phyloP scores from a whole-genome alignment of 345 rosid genomes.

The Eutrema heterophyllum region DNA sequence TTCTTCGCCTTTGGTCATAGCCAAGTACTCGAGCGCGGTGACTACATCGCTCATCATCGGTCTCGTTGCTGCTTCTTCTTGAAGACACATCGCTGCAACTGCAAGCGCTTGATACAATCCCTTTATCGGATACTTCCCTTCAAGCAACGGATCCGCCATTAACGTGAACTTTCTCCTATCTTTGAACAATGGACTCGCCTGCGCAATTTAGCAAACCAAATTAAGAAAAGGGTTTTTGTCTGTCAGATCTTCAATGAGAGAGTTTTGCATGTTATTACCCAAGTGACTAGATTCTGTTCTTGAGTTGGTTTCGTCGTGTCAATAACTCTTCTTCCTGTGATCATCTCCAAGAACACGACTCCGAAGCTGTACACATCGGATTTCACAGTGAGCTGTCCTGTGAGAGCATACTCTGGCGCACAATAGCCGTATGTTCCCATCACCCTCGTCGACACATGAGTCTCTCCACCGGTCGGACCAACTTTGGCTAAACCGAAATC shows the following conservation, averaged over 20 bases:
- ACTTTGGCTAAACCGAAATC: conserved; percentile 88
- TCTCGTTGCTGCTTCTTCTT: conserved; percentile 59
- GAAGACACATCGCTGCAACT: conserved; percentile 81
- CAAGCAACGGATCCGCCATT: conserved; percentile 72
- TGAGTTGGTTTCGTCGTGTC: conserved; percentile 54
- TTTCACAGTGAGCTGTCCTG: conserved; percentile 64
- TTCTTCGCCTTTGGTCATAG: conserved; percentile 19
- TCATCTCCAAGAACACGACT: conserved; percentile 73
- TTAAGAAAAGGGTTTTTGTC: background rate
- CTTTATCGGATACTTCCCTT: conserved; percentile 51
- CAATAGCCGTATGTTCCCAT: conserved; percentile 91
- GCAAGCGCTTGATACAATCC: conserved; percentile 77
- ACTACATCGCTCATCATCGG: conserved; percentile 84
- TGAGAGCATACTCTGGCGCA: conserved; percentile 70
- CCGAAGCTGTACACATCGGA: conserved; percentile 87
- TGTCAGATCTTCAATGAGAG: background rate
- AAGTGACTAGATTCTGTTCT: conserved; percentile 64
- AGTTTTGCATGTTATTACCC: conserved; percentile 41
- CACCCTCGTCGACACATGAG: conserved; percentile 77
- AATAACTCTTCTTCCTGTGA: conserved; percentile 78
- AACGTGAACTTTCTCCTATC: conserved; percentile 57
- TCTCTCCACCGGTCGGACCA: conserved; percentile 65
- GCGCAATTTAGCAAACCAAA: conserved; percentile 12
- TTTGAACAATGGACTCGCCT: conserved; percentile 70
- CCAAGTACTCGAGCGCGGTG: conserved; percentile 62